Conservation (phyloP, 2,329 filamentous ascomycete species). For the Diaporthe sp. region DNA sequence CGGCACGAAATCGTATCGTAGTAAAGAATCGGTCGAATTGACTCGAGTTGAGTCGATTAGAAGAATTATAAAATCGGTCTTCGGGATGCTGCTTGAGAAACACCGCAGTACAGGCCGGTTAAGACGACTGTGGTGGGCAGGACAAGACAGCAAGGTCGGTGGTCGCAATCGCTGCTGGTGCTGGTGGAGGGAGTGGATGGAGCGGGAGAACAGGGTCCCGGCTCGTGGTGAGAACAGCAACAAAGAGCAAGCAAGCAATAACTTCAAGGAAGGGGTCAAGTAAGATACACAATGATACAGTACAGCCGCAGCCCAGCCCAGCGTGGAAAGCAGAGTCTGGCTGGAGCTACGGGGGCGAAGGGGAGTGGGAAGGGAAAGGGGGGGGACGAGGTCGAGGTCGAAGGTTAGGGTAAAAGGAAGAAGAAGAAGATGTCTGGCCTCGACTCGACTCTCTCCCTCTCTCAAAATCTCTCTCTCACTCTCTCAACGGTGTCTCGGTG, state of each 20-base stretch:
- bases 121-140: conserved; percentile 41
- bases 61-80: conserved; percentile 26
- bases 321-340: conserved; percentile 29
- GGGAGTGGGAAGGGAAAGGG: background rate
- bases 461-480: conserved; percentile 5
- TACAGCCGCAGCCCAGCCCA: conserved; percentile 30
- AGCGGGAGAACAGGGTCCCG: conserved; percentile 30
- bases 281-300: conserved; percentile 34
- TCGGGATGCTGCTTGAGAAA: conserved; percentile 5
- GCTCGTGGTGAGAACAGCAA: conserved; percentile 29
- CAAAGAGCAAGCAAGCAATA: conserved; percentile 14
- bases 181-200: conserved; percentile 24
- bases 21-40: conserved; percentile 4
- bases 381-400: background rate
- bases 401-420: conserved; percentile 24
- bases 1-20: conserved; percentile 12
- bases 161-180: conserved; percentile 12
- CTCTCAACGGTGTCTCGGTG: conserved; percentile 28
- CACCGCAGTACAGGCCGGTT: conserved; percentile 39
- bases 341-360: conserved; percentile 24
- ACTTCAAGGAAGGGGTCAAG: conserved; percentile 17
- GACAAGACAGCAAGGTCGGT: conserved; percentile 18
- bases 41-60: conserved; percentile 30
- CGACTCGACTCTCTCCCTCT: conserved; percentile 19
- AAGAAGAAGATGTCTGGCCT: conserved; percentile 24